phyloP scores from a whole-genome alignment of 1,284 basidiomycete genomes.

The Cryptococcus deneoformans region DNA sequence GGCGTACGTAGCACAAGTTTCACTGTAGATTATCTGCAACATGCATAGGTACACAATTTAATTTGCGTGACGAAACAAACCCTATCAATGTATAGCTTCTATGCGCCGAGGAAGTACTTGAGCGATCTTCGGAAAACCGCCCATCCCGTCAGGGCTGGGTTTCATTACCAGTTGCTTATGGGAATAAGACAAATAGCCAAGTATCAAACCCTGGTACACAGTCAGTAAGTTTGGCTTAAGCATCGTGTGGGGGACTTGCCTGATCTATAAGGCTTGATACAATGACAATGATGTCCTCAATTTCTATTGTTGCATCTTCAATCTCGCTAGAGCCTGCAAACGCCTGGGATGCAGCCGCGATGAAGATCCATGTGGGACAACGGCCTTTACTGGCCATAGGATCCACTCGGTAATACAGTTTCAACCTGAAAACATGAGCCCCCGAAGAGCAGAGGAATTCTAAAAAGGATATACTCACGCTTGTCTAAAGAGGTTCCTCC shows the following conservation, averaged over 20 bases:
- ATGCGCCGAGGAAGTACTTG: constrained; percentile 24
- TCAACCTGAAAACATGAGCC: constrained; percentile 18
- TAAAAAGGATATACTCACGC: constrained; percentile 32
- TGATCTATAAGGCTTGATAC: constrained; percentile 47
- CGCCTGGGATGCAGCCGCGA: constrained; percentile 21
- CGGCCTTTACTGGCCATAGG: constrained; percentile 23
- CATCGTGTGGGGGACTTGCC: constrained; percentile 25
- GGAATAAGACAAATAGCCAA: constrained; percentile 41
- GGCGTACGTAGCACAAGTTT: no score
- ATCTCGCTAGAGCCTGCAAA: constrained; percentile 40
- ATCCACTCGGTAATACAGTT: constrained; percentile 25
- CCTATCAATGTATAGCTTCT: constrained; percentile 4
- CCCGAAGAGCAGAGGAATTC: neutral
- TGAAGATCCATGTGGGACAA: constrained; percentile 42
- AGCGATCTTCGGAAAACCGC: constrained; percentile 35
- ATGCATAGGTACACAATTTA: no score
- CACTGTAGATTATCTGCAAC: no score
- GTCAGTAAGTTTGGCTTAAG: neutral
- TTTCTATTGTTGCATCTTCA: constrained; percentile 33
- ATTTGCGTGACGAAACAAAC: no score
- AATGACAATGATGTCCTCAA: constrained; percentile 46
- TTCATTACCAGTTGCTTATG: constrained; percentile 39
- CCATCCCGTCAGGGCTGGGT: constrained; percentile 34
- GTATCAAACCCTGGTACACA: constrained; percentile 29
- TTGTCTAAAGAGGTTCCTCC: constrained; percentile 48